A percentile compares a stretch with the other conserved stretches of the same genome.
Conservation (phyloP, 129 eudicot genomes). For the Cynara cardunculus region DNA sequence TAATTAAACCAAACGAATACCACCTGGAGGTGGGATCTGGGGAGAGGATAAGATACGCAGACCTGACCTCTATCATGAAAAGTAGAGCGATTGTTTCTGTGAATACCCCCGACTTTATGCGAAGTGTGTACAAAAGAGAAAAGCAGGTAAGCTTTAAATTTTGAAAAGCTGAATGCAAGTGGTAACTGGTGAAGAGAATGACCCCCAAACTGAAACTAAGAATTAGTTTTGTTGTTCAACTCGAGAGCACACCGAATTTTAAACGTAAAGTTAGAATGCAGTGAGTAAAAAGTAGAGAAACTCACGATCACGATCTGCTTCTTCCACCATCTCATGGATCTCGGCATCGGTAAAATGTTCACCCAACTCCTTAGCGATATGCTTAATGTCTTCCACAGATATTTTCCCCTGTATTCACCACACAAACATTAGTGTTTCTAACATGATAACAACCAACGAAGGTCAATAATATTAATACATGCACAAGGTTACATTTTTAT, state of each 20-base stretch:
- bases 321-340: constrained; percentile 83
- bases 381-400: constrained; percentile 71
- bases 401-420: constrained; percentile 63
- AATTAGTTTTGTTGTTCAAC: not conserved
- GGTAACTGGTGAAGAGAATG: too few relatives aligned
- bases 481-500: constrained; percentile 60
- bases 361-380: constrained; percentile 77
- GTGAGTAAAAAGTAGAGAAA: constrained; percentile 12
- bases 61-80: too few relatives aligned
- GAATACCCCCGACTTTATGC: too few relatives aligned
- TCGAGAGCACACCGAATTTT: not conserved
- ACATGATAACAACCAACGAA: not conserved
- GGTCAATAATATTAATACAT: not conserved
- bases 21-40: too few relatives aligned
- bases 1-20: too few relatives aligned
- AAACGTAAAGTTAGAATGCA: not conserved
- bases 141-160: too few relatives aligned
- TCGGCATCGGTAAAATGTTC: constrained; percentile 68
- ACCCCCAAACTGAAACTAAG: not conserved
- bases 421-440: not conserved
- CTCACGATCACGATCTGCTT: constrained; percentile 93
- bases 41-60: too few relatives aligned
- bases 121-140: too few relatives aligned
- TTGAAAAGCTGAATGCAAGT: too few relatives aligned
- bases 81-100: too few relatives aligned